Evolutionary conservation across 768 basidiomycete genomes (phyloP), one percentile per base, ranked within the genome.

Genomic region (Lentinula sp.): DNA sequence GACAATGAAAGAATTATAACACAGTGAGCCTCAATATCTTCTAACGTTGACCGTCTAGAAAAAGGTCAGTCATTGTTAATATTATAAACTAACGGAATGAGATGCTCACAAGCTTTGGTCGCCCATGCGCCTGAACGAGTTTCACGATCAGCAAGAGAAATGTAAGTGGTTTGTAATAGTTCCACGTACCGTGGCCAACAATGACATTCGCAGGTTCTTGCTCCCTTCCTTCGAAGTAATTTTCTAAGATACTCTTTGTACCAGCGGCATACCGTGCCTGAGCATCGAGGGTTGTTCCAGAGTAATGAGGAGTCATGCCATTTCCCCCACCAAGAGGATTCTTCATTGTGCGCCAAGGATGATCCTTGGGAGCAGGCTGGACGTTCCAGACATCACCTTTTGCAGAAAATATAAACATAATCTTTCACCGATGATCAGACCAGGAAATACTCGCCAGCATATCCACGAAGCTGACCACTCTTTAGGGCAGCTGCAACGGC

Each of bases 281-380:
- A 2, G 93, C 93, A 68, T 95, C 93, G 63, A 95, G 83, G 18
- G 92, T 93, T 7, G 93, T 93, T 46, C 93, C 93, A 65, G 88
- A 90, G 76, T 91, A 92, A 70, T 91, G 90, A 12, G 90, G 87
- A 6, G 90, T 88, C 85, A 95, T 94, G 67, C 89, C 93, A 75
- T 97, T 95, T 20, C 93, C 93, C 63, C 84, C 90, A 16, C 86
- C 87, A 4, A 90, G 81, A 20, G 85, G 82, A 78, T 93, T 93
- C 77, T 88, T 87, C 80, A 85, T 81, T 28, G 83, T 86, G 56
- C 93, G 82, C 94, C 91, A 95, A 51, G 88, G 75, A 75, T 96
- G 94, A 72, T 93, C 88, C 65, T 78, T 82, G 2, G 92, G 91
- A 8, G 93, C 88, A 46, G 95, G 93, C 69, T 95, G 93, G 56